Percentiles rank a stretch among this genome's conserved stretches.
These are phyloP conservation scores for Fusarium mundagurra DNA, from an alignment of 2,329 filamentous ascomycete genomes.

Conservation along the genomic window DNA sequence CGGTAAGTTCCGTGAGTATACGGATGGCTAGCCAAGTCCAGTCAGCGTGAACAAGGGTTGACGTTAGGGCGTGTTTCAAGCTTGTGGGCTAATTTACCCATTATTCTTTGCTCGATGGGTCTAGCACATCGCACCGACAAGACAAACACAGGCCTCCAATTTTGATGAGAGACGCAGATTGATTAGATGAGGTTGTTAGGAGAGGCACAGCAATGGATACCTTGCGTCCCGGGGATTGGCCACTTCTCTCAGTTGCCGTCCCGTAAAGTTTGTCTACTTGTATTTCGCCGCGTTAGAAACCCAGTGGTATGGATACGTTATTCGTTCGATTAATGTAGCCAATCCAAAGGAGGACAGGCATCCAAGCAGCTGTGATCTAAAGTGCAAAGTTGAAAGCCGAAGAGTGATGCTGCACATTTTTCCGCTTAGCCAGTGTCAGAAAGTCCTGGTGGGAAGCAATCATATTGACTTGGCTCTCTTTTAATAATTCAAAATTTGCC, in stretches of 20 bases:
- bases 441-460: too few species aligned
- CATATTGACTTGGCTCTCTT: too few species aligned
- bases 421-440: too few species aligned
- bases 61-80: background rate
- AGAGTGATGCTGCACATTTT: too few species aligned
- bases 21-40: background rate
- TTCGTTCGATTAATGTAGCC: background rate
- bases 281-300: too few species aligned
- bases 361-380: too few species aligned
- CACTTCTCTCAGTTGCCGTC: accelerated
- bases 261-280: background rate
- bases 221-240: accelerated
- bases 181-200: background rate
- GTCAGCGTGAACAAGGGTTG: background rate
- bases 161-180: background rate
- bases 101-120: too few species aligned
- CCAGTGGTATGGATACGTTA: too few species aligned
- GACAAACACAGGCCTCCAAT: background rate
- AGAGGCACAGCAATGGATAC: background rate
- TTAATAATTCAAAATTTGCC: too few species aligned
- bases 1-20: background rate
- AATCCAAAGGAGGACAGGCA: too few species aligned
- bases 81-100: background rate
- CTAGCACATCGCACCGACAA: background rate
- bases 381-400: too few species aligned